Base-by-base conservation (phyloP, 257 asterid genomes). In the Thymus mandschuricus region DNA sequence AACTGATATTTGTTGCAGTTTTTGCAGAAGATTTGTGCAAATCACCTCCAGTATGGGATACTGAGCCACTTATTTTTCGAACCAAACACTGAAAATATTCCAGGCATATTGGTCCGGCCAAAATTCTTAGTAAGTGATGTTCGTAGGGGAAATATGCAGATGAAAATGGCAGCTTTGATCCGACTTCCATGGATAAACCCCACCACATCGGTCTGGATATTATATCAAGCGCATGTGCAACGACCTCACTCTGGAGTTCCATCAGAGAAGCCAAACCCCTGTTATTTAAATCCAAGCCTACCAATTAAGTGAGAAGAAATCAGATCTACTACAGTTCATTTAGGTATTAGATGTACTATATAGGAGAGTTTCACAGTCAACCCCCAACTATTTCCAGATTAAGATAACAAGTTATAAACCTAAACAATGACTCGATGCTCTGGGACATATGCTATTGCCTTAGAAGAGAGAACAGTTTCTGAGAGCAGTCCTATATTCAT, bases 191-290 rank as follows among this genome's bases (percentile, higher is more conserved):
- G 44, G 95, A 81, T 72, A 91, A 60, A 68, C 91, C 97, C 97
- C 97, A 91, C 82, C 85, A 70, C 91, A 82, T 84, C 4, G 96
- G 97, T 78, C 95, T 83, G 77, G 89, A 86, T 75, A 82, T 61
- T 66, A 91, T 70, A 72, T 91, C 95, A 60, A 89, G 83, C 78
- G 87, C 66, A 40, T 79, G 78, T 38, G 70, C 78, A 61, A 86
- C 90, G 64, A 89, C 60, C 78, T 80, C 82, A 38, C 71, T 80
- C 72, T 81, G 92, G 77, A 91, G 87, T 76, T 87, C 87, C 78
- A 89, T 63, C 61, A 87, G 73, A 70, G 91, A 81, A 81, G 88
- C 81, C 90, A 91, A 79, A 73, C 96, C 96, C 96, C 96, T 91
- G 95, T 83, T 70, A 83, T 65, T 64, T 52, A 72, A 81, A 79